These are phyloP conservation scores for Candida hispaniensis DNA, from an alignment of 805 yeast genomes.

Conservation along the genomic window DNA sequence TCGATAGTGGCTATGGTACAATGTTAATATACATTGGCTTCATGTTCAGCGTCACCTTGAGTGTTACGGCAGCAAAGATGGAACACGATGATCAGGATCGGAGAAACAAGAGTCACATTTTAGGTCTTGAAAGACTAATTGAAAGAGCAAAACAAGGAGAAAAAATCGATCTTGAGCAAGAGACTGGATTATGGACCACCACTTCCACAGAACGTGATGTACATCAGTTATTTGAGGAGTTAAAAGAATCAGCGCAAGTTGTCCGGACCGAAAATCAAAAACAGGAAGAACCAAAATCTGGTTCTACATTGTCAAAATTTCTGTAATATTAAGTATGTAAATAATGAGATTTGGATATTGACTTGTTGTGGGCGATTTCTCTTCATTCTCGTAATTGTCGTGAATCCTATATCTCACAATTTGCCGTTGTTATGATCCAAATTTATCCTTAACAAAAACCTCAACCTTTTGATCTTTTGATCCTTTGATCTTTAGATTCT, in stretches of 20 bases:
- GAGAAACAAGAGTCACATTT: constrained; percentile 31
- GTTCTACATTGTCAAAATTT: too few species aligned
- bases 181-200: constrained; percentile 26
- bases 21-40: constrained; percentile 36
- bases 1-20: constrained; percentile 27
- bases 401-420: too few species aligned
- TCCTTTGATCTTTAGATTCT: background rate
- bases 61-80: constrained; percentile 36
- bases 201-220: constrained; percentile 10
- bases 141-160: constrained; percentile 32
- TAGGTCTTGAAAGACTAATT: constrained; percentile 33
- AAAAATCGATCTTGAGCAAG: constrained; percentile 35
- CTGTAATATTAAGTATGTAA: too few species aligned
- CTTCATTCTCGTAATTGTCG: too few species aligned
- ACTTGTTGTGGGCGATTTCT: too few species aligned
- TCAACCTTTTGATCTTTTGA: background rate
- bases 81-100: constrained; percentile 33
- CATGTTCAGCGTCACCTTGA: constrained; percentile 39
- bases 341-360: too few species aligned
- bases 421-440: too few species aligned
- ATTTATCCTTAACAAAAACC: background rate
- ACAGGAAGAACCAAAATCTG: too few species aligned
- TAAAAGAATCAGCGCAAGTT: too few species aligned
- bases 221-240: constrained; percentile 8
- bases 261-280: too few species aligned